These are phyloP conservation scores for Phycomyces blakesleeanus DNA, from an alignment of 192 early-diverging fungal species.

Conservation along the genomic window DNA sequence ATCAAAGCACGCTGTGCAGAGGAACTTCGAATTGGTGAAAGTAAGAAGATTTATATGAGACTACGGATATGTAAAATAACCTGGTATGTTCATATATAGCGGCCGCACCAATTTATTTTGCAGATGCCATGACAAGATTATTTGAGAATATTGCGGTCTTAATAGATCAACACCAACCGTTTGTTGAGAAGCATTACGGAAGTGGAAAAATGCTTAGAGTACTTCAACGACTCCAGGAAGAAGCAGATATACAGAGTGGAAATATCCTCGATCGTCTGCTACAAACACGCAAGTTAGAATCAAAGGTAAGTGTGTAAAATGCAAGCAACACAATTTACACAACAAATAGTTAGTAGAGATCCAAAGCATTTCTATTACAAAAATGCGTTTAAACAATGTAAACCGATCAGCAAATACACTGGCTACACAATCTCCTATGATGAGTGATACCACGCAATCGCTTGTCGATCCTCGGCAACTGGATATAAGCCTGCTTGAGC, in stretches of 20 bases:
- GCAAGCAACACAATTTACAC: background rate
- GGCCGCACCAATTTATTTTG: constrained; percentile 59
- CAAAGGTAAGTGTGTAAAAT: constrained; percentile 14
- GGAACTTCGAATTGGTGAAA: constrained; percentile 39
- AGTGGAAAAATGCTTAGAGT: constrained; percentile 83
- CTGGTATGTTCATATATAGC: constrained; percentile 21
- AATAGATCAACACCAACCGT: constrained; percentile 83
- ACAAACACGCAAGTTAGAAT: constrained; percentile 59
- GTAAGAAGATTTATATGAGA: background rate
- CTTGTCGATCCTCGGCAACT: constrained; percentile 74
- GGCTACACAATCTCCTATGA: background rate
- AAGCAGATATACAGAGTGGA: constrained; percentile 74
- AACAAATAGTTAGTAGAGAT: constrained; percentile 52
- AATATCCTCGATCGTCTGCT: constrained; percentile 78
- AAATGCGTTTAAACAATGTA: constrained; percentile 33
- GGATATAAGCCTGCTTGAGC: constrained; percentile 73
- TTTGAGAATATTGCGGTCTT: constrained; percentile 88
- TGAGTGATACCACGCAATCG: constrained; percentile 30
- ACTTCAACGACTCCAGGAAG: constrained; percentile 84
- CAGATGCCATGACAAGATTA: constrained; percentile 73
- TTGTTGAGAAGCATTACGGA: constrained; percentile 85
- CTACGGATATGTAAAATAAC: background rate
- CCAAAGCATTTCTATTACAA: constrained; percentile 41
- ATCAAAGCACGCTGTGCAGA: constrained; percentile 75
- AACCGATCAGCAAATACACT: constrained; percentile 3